Percentiles rank a stretch among this genome's conserved stretches.
Evolutionary conservation across 306 rosid species (phyloP).

Genomic region (Dryas drummondii): DNA sequence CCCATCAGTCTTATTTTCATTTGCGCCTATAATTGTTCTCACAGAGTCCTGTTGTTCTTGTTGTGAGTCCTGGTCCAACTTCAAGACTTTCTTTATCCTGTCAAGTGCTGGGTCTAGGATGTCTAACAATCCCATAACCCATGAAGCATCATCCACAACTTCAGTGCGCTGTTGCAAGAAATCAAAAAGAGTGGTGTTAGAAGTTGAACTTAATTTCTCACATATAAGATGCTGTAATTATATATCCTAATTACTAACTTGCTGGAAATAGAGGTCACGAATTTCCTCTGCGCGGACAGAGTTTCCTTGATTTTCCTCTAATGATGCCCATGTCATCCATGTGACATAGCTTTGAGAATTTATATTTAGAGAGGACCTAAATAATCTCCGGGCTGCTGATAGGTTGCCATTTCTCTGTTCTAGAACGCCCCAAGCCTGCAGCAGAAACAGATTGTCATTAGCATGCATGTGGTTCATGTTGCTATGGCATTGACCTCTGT

Average conservation of each 20-base stretch:
- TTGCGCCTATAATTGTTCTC: conserved; percentile 31
- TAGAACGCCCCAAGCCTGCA: conserved; percentile 98
- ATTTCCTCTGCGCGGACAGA: conserved; percentile 87
- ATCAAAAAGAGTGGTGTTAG: not conserved
- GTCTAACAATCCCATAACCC: conserved; percentile 90
- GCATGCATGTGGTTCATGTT: not conserved
- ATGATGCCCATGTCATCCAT: conserved; percentile 98
- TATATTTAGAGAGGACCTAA: conserved; percentile 73
- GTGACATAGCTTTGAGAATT: conserved; percentile 93
- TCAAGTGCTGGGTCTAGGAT: conserved; percentile 89
- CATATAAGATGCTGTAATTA: not conserved
- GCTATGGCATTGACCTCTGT: not conserved
- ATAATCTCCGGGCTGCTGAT: conserved; percentile 77
- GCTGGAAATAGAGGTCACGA: conserved; percentile 88
- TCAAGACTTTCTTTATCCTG: conserved; percentile 70
- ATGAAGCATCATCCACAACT: conserved; percentile 94
- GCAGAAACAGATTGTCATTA: not conserved
- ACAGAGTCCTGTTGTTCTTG: conserved; percentile 28
- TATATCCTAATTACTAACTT: conserved; percentile 43
- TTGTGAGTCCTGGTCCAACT: conserved; percentile 52
- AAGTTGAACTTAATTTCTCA: not conserved
- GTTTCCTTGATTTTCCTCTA: conserved; percentile 95
- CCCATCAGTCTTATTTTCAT: conserved; percentile 28
- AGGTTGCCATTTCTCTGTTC: conserved; percentile 82
- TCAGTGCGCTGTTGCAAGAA: conserved; percentile 75